Percentiles rank a stretch among this genome's conserved stretches.
phyloP scores from a whole-genome alignment of 345 rosid genomes.

The Draba incana region DNA sequence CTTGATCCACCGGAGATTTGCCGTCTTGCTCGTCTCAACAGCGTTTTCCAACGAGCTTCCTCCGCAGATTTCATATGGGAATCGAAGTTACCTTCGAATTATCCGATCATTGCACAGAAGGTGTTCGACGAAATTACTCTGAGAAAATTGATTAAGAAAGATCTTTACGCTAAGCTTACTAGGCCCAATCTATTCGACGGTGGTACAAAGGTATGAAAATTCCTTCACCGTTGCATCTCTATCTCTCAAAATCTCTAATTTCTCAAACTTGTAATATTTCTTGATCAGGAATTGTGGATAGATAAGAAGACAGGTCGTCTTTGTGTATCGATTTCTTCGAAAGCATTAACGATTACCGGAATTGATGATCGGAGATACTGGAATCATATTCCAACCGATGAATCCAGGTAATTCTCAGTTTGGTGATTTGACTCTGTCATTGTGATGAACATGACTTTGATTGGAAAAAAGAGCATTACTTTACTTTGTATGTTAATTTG shows the following conservation, averaged over 20 bases:
- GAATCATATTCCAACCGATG: constrained; percentile 58
- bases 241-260: background rate
- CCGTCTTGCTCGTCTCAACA: constrained; percentile 53
- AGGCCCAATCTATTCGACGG: constrained; percentile 49
- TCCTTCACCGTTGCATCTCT: background rate
- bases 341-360: constrained; percentile 66
- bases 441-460: too few species aligned
- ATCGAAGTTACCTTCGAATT: constrained; percentile 58
- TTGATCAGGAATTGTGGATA: constrained; percentile 62
- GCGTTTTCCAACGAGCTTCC: constrained; percentile 57
- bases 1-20: constrained; percentile 67
- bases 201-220: constrained; percentile 54
- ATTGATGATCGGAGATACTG: constrained; percentile 82
- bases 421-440: too few species aligned
- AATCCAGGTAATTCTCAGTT: constrained; percentile 53
- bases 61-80: constrained; percentile 72
- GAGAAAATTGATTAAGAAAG: constrained; percentile 46
- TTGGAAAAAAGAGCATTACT: too few species aligned
- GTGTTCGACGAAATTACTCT: constrained; percentile 49
- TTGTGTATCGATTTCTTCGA: constrained; percentile 63
- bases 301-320: constrained; percentile 61
- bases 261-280: background rate
- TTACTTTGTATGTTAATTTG: background rate
- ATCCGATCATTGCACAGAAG: constrained; percentile 42
- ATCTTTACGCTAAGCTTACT: constrained; percentile 51